Conservation (phyloP, 2,329 filamentous ascomycete genomes). For the Trichophyton schoenleinii region DNA sequence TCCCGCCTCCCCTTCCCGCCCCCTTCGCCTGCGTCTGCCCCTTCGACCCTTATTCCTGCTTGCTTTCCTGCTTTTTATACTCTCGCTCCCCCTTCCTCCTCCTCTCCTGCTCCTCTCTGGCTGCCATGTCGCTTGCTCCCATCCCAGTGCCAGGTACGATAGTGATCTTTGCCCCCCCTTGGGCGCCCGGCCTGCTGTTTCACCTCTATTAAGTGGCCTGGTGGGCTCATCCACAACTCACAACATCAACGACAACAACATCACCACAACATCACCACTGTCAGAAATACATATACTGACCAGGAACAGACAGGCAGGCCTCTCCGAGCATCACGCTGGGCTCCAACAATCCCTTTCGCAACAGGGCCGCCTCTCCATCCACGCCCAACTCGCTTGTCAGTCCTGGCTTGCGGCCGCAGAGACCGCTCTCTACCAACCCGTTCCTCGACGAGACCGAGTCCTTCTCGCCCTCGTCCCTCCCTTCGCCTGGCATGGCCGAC, state of each 20-base stretch:
- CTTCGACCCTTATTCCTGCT: background rate
- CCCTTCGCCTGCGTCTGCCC: background rate
- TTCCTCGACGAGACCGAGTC: conserved; percentile 40
- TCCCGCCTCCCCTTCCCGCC: background rate
- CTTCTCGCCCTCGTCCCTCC: conserved; percentile 17
- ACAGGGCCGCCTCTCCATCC: conserved; percentile 31
- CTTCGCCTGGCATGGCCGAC: conserved; percentile 24
- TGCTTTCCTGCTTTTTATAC: background rate
- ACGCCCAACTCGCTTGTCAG: conserved; percentile 17
- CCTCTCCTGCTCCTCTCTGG: too few relatives aligned
- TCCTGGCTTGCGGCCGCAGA: conserved; percentile 15
- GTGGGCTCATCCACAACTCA: too few relatives aligned
- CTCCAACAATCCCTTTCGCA: conserved; percentile 41
- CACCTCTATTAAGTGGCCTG: background rate
- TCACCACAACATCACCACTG: too few relatives aligned
- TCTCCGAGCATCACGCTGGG: conserved; percentile 26
- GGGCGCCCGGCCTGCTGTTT: background rate
- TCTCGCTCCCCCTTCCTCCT: too few relatives aligned
- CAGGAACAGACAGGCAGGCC: conserved; percentile 20
- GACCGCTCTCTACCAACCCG: conserved; percentile 48
- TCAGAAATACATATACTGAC: too few relatives aligned
- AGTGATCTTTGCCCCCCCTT: background rate
- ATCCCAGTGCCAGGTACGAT: conserved; percentile 18
- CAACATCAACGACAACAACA: too few relatives aligned
- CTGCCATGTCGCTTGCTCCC: conserved; percentile 17